Evolutionary conservation across 768 basidiomycete genomes (phyloP), one percentile per base, ranked within the genome.

Genomic region (Auricularia cornea): DNA sequence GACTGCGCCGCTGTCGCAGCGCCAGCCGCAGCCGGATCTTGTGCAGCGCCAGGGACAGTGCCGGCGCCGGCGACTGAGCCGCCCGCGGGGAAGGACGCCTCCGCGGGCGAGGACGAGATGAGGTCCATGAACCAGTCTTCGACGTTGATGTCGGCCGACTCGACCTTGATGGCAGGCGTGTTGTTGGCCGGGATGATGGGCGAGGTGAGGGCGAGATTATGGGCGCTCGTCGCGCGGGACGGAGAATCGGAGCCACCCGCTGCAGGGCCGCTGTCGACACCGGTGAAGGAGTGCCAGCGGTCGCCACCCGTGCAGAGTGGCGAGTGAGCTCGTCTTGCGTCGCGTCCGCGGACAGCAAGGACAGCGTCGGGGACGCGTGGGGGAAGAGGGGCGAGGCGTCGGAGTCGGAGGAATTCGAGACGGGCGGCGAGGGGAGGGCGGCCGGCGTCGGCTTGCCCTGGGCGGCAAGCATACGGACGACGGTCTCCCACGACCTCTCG

Each of bases 271-370:
- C 81, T 81, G 81, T 77, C 70, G 81, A 72, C 74, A 76, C 76
- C 77, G 76, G 69, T 76, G 72, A 68, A 66, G 67, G 74, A 67
- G 69, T 76, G 73, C 77, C 81, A 80, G 82, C 83, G 85, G 82
- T 86, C 92, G 84, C 92, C 92, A 94, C 88, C 92, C 92, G 92
- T 94, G 92, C 92, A 88, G 89, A 88, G 87, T 94, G 92, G 92
- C 92, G 86, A 94, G 92, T 89, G 86, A 89, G 76, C 73, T 87
- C 80, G 73, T 74, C 63, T 56, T 73, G 74, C 61, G 77, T 71
- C 29, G 59, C 26, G 33, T 40, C 63, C 28, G 32, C 35, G 12
- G 63, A 63, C 31, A 78, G 70, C 28, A 76, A 71, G 29, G 75
- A 70, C 28, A 72, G 68, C 70, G 67, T 73, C 64, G 68, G 60